A percentile compares a stretch with the other conserved stretches of the same genome.
phyloP scores from a whole-genome alignment of 106 monocot species.

The Acorus gramineus region DNA sequence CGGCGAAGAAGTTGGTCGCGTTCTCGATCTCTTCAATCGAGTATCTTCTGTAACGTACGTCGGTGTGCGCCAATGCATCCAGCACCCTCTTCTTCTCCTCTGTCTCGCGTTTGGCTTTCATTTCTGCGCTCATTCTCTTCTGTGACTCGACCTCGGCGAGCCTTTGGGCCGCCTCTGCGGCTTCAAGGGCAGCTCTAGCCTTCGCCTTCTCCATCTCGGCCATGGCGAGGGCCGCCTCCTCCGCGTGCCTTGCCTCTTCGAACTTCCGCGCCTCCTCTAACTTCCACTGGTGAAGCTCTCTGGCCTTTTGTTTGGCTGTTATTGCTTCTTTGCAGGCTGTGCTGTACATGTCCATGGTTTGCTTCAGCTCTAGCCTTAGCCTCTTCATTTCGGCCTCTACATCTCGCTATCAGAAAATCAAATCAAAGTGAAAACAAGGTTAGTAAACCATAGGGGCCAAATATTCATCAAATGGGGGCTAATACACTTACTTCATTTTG shows the following conservation, averaged over 20 bases:
- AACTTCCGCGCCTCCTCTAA: slow-evolving; percentile 17
- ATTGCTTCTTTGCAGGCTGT: slow-evolving; percentile 32
- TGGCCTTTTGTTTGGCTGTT: slow-evolving; percentile 29
- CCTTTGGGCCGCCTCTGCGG: slow-evolving; percentile 18
- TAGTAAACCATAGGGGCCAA: neutral
- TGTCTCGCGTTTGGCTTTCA: slow-evolving; percentile 14
- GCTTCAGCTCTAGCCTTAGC: slow-evolving; percentile 33
- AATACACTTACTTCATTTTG: too few species aligned
- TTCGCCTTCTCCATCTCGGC: slow-evolving; percentile 29
- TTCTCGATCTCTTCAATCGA: slow-evolving; percentile 27
- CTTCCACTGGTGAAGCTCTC: slow-evolving; percentile 30
- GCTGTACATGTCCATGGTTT: slow-evolving; percentile 38
- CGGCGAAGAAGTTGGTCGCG: slow-evolving; percentile 19
- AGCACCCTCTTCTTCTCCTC: slow-evolving; percentile 24
- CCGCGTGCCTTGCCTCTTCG: slow-evolving; percentile 17
- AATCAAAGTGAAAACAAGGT: neutral
- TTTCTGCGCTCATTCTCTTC: slow-evolving; percentile 22
- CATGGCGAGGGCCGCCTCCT: slow-evolving; percentile 19
- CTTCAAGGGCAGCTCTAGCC: slow-evolving; percentile 20
- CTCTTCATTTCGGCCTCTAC: slow-evolving; percentile 29
- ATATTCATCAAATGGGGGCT: too few species aligned
- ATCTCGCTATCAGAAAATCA: slow-evolving; percentile 8
- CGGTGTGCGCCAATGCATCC: slow-evolving; percentile 9
- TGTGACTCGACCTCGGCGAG: slow-evolving; percentile 25
- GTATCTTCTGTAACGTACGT: slow-evolving; percentile 26